These are phyloP conservation scores for Zoysia pacifica DNA, from an alignment of 176 grass and related monocot species.

Conservation along the genomic window DNA sequence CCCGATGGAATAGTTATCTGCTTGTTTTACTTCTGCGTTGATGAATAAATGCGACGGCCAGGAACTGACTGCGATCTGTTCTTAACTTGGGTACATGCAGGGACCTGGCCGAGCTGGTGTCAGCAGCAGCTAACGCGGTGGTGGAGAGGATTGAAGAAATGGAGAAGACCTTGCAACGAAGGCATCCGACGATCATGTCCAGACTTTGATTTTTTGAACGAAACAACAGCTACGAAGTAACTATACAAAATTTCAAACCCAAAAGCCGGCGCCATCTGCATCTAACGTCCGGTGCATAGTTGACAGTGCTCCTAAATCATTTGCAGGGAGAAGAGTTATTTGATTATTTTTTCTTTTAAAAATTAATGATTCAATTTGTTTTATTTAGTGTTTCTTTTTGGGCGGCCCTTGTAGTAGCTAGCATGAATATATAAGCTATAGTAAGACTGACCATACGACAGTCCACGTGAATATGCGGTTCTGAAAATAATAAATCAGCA, in stretches of 20 bases:
- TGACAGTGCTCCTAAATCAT: not conserved
- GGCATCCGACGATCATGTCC: conserved; percentile 40
- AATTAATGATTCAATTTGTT: not conserved
- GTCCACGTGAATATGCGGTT: not conserved
- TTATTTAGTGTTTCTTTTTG: conserved; percentile 17
- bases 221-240: not conserved
- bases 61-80: not conserved
- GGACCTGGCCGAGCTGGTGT: conserved; percentile 44
- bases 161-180: conserved; percentile 1
- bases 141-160: conserved; percentile 12
- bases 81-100: conserved; percentile 18
- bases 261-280: not conserved
- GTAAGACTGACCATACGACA: conserved; percentile 13
- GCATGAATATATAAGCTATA: conserved; percentile 23
- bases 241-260: conserved; percentile 35
- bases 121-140: conserved; percentile 20
- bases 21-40: not conserved
- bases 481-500: conserved; percentile 21
- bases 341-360: not conserved
- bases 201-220: conserved; percentile 44
- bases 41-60: not conserved
- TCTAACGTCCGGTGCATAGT: not conserved
- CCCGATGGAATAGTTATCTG: not conserved
- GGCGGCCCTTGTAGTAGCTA: not conserved
- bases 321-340: conserved; percentile 33